These are phyloP conservation scores for Fusarium veterinarium DNA, from an alignment of 2,329 filamentous ascomycete species.

Conservation along the genomic window DNA sequence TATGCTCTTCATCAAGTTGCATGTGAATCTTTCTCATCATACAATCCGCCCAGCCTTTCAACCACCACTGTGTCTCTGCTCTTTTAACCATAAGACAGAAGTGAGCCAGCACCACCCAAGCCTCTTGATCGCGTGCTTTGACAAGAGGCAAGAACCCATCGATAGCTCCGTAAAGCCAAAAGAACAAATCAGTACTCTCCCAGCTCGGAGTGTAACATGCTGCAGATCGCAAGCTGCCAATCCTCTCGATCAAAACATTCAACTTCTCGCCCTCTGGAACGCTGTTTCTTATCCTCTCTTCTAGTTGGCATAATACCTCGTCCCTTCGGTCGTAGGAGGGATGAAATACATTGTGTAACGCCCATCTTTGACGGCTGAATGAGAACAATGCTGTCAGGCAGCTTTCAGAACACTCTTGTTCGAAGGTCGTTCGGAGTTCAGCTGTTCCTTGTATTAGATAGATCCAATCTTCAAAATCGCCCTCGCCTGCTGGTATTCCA, in stretches of 20 bases:
- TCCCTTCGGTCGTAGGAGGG: background rate
- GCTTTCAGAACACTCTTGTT: background rate
- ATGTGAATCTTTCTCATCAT: background rate
- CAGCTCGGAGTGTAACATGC: background rate
- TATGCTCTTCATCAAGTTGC: background rate
- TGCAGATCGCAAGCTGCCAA: background rate
- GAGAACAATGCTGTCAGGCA: background rate
- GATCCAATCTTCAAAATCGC: conserved; percentile 2
- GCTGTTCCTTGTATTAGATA: background rate
- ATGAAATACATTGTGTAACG: background rate
- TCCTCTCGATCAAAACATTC: background rate
- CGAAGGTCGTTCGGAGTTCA: background rate
- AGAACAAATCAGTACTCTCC: background rate
- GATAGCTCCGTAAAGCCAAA: background rate
- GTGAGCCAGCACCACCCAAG: background rate
- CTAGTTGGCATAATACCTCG: background rate
- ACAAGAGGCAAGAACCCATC: background rate
- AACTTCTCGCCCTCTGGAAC: background rate
- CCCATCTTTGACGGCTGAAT: background rate
- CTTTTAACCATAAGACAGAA: background rate
- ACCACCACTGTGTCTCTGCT: background rate
- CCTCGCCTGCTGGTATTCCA: background rate
- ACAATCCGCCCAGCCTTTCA: background rate
- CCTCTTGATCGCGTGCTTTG: background rate
- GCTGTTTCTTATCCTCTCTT: background rate